phyloP scores from a whole-genome alignment of 1,139 yeast species.

The Nakaseomyces kungkrabaensis region DNA sequence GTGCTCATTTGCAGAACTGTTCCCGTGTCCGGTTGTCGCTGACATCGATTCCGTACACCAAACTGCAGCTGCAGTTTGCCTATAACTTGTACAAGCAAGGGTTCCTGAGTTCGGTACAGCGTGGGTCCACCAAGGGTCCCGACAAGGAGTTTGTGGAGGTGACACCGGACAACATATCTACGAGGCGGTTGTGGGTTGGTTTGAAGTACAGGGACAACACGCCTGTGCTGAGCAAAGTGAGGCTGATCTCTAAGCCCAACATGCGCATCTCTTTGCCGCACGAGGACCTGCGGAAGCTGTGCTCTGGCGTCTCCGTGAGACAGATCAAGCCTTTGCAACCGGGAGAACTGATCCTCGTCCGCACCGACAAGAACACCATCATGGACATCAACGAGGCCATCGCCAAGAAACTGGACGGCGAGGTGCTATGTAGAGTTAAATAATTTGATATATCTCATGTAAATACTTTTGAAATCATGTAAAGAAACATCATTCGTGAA shows the following conservation, averaged over 20 bases:
- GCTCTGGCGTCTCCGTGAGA: slow-evolving; percentile 69
- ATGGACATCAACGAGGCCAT: slow-evolving; percentile 82
- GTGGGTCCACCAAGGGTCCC: slow-evolving; percentile 88
- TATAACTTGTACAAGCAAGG: slow-evolving; percentile 86
- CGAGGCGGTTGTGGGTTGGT: slow-evolving; percentile 86
- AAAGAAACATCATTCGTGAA: too few species aligned
- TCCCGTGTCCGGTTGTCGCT: slow-evolving; percentile 62
- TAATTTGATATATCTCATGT: neutral
- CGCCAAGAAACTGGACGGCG: slow-evolving; percentile 59
- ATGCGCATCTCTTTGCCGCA: slow-evolving; percentile 56
- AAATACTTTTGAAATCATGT: neutral
- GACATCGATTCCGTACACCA: slow-evolving; percentile 78
- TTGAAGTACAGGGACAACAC: slow-evolving; percentile 75
- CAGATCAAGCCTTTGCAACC: slow-evolving; percentile 75
- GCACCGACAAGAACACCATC: slow-evolving; percentile 40
- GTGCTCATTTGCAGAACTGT: slow-evolving; percentile 87
- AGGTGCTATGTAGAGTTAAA: slow-evolving; percentile 71
- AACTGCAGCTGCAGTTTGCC: slow-evolving; percentile 74
- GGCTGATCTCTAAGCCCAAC: slow-evolving; percentile 77
- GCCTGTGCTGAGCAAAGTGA: slow-evolving; percentile 65
- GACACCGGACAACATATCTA: slow-evolving; percentile 77
- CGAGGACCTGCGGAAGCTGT: slow-evolving; percentile 60
- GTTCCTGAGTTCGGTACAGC: slow-evolving; percentile 69
- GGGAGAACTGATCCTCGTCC: slow-evolving; percentile 76
- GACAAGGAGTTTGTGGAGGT: slow-evolving; percentile 65